Evolutionary conservation across 2,329 filamentous ascomycete species (phyloP), one percentile per base, ranked within the genome.

Genomic region (Aureobasidium sp.): DNA sequence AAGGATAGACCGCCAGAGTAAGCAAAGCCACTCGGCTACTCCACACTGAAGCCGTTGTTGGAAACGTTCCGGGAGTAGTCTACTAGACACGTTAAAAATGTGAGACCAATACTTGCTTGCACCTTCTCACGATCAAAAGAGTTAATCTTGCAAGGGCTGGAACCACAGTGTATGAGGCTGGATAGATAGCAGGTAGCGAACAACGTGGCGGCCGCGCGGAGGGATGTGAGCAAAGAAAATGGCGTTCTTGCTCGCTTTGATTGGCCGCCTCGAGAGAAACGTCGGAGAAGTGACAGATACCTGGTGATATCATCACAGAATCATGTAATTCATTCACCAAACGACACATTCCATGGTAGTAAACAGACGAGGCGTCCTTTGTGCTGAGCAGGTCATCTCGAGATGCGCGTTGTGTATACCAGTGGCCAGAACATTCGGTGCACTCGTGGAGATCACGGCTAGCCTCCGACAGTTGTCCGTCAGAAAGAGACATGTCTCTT

Each of bases 71-170:
- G 55, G 55, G 31, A 31, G 43, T 58, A 58, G 55, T 58, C 43
- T 58, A 58, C 49, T 58, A 58, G 55, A 58, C 31, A 58, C 55
- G 55, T 58, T 58, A 58, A 58, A 23, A 58, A 47, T 58, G 31
- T 58, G 55, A 58, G 55, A 58, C 55, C 55, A 58, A 58, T 58
- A 58, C 42, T 58, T 40, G 31, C 19, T 35, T 42, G 54, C 35
- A 17, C 31, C 38, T 58, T 47, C 40, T 58, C 33, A n/a, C 5
- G 25, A 42, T 45, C 13, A 33, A 25, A 46, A 19, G 19, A 57
- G 27, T 40, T 17, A 47, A 58, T 58, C 23, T 58, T n/a, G 31
- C 21, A 49, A 40, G 17, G 31, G 43, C 42, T 46, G 31, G 37
- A 58, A 29, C 55, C 55, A 49, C 43, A 49, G 25, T 21, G 21